Evolutionary conservation across 495 filamentous ascomycete genomes (phyloP).

Genomic region (Hyphodiscus hymeniophilus): DNA sequence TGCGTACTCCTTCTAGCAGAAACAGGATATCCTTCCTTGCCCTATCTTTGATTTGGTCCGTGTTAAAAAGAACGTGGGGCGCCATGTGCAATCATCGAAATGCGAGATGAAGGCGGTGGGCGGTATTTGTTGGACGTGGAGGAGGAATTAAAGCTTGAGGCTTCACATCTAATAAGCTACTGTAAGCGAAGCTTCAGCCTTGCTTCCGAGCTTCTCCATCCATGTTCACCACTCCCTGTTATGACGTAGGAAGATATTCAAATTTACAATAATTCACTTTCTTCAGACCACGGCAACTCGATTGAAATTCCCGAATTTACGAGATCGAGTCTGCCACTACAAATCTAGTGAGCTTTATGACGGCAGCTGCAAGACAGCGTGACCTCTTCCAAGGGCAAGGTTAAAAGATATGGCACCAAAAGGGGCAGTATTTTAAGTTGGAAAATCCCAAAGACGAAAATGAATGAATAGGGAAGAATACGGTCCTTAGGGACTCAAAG

Average conservation of each 20-base stretch:
- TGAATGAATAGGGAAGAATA: constrained; percentile 52
- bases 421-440: constrained; percentile 37
- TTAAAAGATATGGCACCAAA: constrained; percentile 26
- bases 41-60: constrained; percentile 72
- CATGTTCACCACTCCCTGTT: not conserved
- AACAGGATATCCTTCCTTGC: constrained; percentile 77
- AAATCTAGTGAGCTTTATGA: too few relatives aligned
- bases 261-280: too few relatives aligned
- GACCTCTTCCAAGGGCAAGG: too few relatives aligned
- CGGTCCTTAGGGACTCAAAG: constrained; percentile 74
- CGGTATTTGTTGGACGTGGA: not conserved
- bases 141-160: not conserved
- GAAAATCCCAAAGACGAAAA: constrained; percentile 41
- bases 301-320: too few relatives aligned
- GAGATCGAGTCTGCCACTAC: too few relatives aligned
- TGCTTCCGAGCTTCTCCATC: constrained; percentile 9
- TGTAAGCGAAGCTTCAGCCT: constrained; percentile 4
- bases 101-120: not conserved
- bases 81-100: constrained; percentile 31
- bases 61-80: constrained; percentile 68
- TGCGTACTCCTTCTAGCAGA: constrained; percentile 87
- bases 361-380: not conserved
- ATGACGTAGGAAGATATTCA: too few relatives aligned
- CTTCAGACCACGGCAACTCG: too few relatives aligned
- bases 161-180: not conserved